Base-by-base conservation (phyloP, 2,329 filamentous ascomycete species). In the Plectosphaerella cucumerina region DNA sequence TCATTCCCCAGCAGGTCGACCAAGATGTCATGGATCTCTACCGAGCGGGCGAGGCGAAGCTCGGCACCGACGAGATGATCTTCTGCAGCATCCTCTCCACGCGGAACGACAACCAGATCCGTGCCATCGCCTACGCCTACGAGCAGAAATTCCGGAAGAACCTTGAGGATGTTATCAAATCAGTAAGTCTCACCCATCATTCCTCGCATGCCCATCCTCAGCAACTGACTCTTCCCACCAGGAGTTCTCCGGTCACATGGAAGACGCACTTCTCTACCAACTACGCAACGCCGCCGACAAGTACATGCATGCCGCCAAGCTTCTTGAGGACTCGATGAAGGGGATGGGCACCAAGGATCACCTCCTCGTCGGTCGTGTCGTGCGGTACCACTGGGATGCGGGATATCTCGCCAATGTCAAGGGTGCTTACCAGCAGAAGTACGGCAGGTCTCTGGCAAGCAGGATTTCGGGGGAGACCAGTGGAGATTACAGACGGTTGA, bases 241-340 rank as follows among this genome's bases (percentile, higher is more conserved):
- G 72, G 85, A 94, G 62, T 97, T 97, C 70, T 89, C 86, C 0
- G 93, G 93, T 1, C 93, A 97, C 65, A 97, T 97, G 91, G 78
- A 92, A 65, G 82, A 89, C 15, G 90, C 90, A 0, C 78, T 97
- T 1, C 71, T 94, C 22, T 85, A 84, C 65, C 90, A 96, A 67
- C 73, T 97, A n/a, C 80, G 80, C 11, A 77, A 86, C 12, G 93
- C 89, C 3, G 73, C 81, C 6, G 90, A 97, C 69, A 89, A 87
- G 58, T 90, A 89, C 52, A 87, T 89, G 77, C 86, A 90, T 57
- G 92, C 96, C 60, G 94, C 92, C 1, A 73, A 80, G 20, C 74
- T 90, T 5, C 77, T 97, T n/a, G 91, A 97, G 65, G 87, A 89
- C 14, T 78, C 87, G 15, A 97, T 97, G 93, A 80, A 82, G 1